phyloP scores from a whole-genome alignment of 148 eudicot species.

The Gaultheria prostrata region DNA sequence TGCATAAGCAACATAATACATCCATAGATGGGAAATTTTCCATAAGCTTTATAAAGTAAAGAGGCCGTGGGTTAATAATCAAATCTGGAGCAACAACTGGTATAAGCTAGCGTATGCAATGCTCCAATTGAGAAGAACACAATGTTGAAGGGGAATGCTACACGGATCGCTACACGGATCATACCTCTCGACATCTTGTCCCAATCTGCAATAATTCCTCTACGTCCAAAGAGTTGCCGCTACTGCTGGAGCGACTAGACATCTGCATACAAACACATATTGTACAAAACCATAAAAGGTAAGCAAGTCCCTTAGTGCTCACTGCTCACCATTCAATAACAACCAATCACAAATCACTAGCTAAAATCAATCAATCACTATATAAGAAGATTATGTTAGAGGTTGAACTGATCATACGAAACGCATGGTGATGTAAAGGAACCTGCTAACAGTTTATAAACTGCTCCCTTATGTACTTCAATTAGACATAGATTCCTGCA shows the following conservation, averaged over 20 bases:
- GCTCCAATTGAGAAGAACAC: not conserved
- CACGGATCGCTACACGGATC: constrained; percentile 16
- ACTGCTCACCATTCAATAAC: not conserved
- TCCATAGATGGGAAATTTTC: not conserved
- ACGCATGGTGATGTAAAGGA: not conserved
- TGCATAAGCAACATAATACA: not conserved
- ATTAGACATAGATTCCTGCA: not conserved
- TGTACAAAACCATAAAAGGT: not conserved
- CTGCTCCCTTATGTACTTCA: not conserved
- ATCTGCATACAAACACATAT: constrained; percentile 37
- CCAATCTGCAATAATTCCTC: constrained; percentile 58
- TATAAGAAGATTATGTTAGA: not conserved
- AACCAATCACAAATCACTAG: not conserved
- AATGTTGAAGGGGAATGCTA: constrained; percentile 2
- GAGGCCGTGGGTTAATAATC: not conserved
- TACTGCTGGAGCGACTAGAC: constrained; percentile 61
- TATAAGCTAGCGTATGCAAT: not conserved
- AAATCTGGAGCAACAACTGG: not conserved
- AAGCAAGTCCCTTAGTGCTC: not conserved
- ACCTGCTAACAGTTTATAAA: not conserved
- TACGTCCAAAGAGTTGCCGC: constrained; percentile 43
- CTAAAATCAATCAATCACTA: not conserved
- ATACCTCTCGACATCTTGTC: constrained; percentile 79
- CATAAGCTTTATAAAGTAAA: not conserved
- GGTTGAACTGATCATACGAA: not conserved